phyloP scores from a whole-genome alignment of 352 stramenopile genomes.

The Albugo candida region DNA sequence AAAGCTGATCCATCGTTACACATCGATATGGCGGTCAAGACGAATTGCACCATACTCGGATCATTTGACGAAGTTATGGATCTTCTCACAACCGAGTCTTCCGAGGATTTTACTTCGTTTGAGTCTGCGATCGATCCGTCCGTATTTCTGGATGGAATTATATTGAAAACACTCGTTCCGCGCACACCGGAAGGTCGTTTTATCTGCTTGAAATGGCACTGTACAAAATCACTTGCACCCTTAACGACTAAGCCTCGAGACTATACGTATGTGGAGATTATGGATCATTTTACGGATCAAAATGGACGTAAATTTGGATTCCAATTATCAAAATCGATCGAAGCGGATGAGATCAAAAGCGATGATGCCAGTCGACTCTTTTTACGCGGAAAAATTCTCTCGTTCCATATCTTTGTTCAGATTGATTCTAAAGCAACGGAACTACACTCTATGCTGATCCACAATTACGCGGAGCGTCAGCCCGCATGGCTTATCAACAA shows the following conservation, averaged over 20 bases:
- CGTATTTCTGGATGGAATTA: constrained; percentile 59
- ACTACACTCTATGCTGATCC: constrained; percentile 66
- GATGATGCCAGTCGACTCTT: constrained; percentile 32
- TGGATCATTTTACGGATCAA: constrained; percentile 50
- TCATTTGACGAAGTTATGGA: constrained; percentile 62
- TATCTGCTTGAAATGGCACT: constrained; percentile 69
- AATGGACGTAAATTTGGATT: constrained; percentile 46
- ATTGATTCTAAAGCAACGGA: constrained; percentile 24
- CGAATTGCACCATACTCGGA: constrained; percentile 53
- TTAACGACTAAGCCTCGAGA: constrained; percentile 56
- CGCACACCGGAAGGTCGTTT: constrained; percentile 43
- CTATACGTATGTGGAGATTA: constrained; percentile 69
- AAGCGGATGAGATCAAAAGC: constrained; percentile 25
- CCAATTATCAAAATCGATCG: constrained; percentile 55
- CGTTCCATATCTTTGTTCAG: constrained; percentile 43
- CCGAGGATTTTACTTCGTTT: constrained; percentile 33
- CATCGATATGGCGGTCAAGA: constrained; percentile 45
- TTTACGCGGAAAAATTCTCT: constrained; percentile 56
- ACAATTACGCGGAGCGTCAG: constrained; percentile 47
- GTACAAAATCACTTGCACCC: constrained; percentile 42
- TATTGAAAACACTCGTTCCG: constrained; percentile 51
- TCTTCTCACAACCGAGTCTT: constrained; percentile 52
- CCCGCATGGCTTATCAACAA: constrained; percentile 67
- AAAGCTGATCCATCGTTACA: constrained; percentile 31
- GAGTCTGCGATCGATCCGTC: constrained; percentile 39